Evolutionary conservation across 2,329 filamentous ascomycete genomes (phyloP).

Genomic region (Sclerotinia glacialis): DNA sequence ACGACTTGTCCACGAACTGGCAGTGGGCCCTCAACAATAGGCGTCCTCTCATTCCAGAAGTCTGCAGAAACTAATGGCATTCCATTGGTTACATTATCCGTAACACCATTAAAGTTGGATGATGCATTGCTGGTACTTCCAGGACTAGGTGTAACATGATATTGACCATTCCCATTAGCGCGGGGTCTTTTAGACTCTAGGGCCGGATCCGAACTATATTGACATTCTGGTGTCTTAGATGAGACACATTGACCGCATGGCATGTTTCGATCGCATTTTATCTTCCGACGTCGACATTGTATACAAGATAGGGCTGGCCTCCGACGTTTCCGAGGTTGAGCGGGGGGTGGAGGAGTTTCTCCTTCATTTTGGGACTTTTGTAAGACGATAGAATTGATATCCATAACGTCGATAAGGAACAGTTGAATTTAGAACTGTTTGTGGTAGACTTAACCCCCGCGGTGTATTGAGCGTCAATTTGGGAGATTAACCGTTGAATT

Average conservation of each 20-base stretch:
- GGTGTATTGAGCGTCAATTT: background rate
- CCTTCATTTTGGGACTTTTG: background rate
- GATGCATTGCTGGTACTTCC: background rate
- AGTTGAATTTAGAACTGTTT: background rate
- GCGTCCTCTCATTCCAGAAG: background rate
- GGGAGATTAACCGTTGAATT: background rate
- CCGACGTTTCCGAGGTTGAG: slow-evolving; percentile 32
- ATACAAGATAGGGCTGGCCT: slow-evolving; percentile 44
- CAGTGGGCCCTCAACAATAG: background rate
- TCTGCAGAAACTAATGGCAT: background rate
- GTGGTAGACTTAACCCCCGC: background rate
- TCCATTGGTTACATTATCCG: background rate
- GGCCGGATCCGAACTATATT: slow-evolving; percentile 18
- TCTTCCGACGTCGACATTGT: slow-evolving; percentile 41
- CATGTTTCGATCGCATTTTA: slow-evolving; percentile 23
- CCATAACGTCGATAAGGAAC: slow-evolving; percentile 8
- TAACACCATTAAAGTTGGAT: background rate
- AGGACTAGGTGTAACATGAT: slow-evolving; percentile 9
- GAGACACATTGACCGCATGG: slow-evolving; percentile 21
- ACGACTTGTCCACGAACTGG: background rate
- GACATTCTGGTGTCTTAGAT: slow-evolving; percentile 16
- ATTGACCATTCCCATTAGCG: slow-evolving; percentile 6
- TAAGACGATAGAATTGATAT: slow-evolving; percentile 19
- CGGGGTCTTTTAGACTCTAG: slow-evolving; percentile 6
- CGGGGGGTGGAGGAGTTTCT: slow-evolving; percentile 5